These are phyloP conservation scores for Beauveria scarabaeidicola DNA, from an alignment of 2,329 filamentous ascomycete species.

Conservation along the genomic window DNA sequence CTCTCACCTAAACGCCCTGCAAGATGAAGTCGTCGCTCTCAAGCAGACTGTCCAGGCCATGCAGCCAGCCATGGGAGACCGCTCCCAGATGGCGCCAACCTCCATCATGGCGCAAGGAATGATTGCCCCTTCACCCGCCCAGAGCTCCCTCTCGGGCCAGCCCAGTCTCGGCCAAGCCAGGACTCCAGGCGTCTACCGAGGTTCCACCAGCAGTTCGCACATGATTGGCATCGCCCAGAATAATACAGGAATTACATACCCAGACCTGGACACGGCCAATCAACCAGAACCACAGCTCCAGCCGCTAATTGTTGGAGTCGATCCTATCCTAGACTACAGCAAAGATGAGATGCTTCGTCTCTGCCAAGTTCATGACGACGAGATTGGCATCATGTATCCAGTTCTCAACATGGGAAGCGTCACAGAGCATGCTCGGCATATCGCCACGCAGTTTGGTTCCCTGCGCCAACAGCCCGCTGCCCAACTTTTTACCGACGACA, in stretches of 20 bases:
- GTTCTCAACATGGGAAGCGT: constrained; percentile 67
- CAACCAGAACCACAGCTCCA: constrained; percentile 25
- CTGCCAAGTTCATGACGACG: constrained; percentile 75
- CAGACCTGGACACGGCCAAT: constrained; percentile 53
- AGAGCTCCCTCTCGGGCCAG: constrained; percentile 31
- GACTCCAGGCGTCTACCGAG: constrained; percentile 62
- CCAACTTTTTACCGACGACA: constrained; percentile 37
- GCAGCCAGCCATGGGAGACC: constrained; percentile 37
- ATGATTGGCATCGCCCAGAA: constrained; percentile 81
- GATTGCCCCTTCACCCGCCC: constrained; percentile 30
- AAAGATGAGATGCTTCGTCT: constrained; percentile 74
- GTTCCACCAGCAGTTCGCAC: constrained; percentile 78
- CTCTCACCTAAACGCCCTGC: constrained; percentile 62
- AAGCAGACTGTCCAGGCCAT: constrained; percentile 64
- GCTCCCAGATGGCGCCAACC: constrained; percentile 32
- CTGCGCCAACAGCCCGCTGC: constrained; percentile 26
- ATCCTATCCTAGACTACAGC: constrained; percentile 72
- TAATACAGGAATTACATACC: constrained; percentile 68
- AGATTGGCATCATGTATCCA: constrained; percentile 89
- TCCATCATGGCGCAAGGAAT: constrained; percentile 26
- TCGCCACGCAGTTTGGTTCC: constrained; percentile 64
- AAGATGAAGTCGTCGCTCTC: constrained; percentile 76
- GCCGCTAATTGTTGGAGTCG: constrained; percentile 26
- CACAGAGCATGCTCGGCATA: constrained; percentile 57
- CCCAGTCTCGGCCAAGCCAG: constrained; percentile 34